Conservation (phyloP, 345 rosid genomes). For the Erucastrum elatum region DNA sequence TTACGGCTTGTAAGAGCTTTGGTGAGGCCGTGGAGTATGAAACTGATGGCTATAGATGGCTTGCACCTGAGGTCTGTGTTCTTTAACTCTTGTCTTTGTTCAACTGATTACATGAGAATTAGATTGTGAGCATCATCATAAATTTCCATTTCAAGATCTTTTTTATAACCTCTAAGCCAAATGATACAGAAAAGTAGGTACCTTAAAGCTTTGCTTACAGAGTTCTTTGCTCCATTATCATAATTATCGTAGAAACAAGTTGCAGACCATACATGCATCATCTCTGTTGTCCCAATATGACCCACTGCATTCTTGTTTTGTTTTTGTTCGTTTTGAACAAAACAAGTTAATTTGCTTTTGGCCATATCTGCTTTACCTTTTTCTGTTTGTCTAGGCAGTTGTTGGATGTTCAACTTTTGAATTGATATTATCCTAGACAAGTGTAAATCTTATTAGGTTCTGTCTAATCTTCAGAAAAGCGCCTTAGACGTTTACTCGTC, state of each 20-base stretch:
- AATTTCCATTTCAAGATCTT: background rate
- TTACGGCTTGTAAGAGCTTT: conserved; percentile 81
- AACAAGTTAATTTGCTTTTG: conserved; percentile 27
- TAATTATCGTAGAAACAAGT: background rate
- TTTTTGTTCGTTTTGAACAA: conserved; percentile 23
- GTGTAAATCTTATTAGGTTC: conserved; percentile 28
- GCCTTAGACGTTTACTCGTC: conserved; percentile 33
- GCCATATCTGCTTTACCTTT: conserved; percentile 23
- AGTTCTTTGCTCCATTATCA: conserved; percentile 16
- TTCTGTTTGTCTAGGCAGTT: conserved; percentile 27
- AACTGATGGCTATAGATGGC: conserved; percentile 98
- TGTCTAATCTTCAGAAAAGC: conserved; percentile 37
- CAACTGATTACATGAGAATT: conserved; percentile 3
- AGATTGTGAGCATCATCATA: background rate
- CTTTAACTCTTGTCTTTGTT: conserved; percentile 26
- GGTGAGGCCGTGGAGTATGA: conserved; percentile 90
- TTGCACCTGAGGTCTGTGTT: conserved; percentile 89
- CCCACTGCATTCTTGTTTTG: conserved; percentile 16
- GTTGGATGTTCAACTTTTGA: conserved; percentile 29
- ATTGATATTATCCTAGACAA: conserved; percentile 34
- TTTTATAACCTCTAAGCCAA: conserved; percentile 6
- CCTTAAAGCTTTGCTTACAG: conserved; percentile 6
- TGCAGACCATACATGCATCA: conserved; percentile 15
- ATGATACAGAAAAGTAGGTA: conserved; percentile 11
- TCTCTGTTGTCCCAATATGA: conserved; percentile 21